phyloP scores from a whole-genome alignment of 768 basidiomycete genomes.

The Boletus subparvulus region DNA sequence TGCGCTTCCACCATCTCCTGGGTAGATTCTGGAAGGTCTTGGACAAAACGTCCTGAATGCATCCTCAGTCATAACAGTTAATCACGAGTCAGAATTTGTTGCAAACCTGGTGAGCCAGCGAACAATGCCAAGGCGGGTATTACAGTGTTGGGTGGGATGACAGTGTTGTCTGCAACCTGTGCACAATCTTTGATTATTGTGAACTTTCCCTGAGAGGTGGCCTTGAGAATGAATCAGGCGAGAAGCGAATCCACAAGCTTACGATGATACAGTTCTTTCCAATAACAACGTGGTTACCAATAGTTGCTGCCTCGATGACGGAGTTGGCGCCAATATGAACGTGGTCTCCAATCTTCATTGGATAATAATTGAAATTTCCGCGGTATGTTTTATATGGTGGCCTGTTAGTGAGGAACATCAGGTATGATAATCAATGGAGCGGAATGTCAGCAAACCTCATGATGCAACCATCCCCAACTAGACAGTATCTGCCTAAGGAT shows the following conservation, averaged over 20 bases:
- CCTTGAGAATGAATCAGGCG: slow-evolving; percentile 1
- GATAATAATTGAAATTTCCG: slow-evolving; percentile 94
- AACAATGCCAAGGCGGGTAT: slow-evolving; percentile 87
- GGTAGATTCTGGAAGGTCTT: slow-evolving; percentile 89
- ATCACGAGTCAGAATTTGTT: neutral
- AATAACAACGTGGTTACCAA: slow-evolving; percentile 92
- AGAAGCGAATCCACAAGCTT: slow-evolving; percentile 28
- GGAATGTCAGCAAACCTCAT: slow-evolving; percentile 61
- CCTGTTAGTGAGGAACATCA: slow-evolving; percentile 34
- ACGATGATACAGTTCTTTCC: slow-evolving; percentile 96
- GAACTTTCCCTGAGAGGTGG: slow-evolving; percentile 76
- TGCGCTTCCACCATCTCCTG: slow-evolving; percentile 87
- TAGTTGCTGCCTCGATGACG: slow-evolving; percentile 91
- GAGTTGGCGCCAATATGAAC: slow-evolving; percentile 90
- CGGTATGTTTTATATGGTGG: slow-evolving; percentile 90
- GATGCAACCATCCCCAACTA: slow-evolving; percentile 86
- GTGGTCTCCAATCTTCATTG: slow-evolving; percentile 94
- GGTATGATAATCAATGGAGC: neutral
- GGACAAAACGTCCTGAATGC: slow-evolving; percentile 66
- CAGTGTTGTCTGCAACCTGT: slow-evolving; percentile 82
- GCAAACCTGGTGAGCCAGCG: slow-evolving; percentile 83
- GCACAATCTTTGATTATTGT: slow-evolving; percentile 96
- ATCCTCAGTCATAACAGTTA: slow-evolving; percentile 1
- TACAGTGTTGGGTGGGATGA: slow-evolving; percentile 90
- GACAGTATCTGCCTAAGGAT: slow-evolving; percentile 88